phyloP scores from a whole-genome alignment of 2,329 filamentous ascomycete species.

The Tolypocladium guangdongense region DNA sequence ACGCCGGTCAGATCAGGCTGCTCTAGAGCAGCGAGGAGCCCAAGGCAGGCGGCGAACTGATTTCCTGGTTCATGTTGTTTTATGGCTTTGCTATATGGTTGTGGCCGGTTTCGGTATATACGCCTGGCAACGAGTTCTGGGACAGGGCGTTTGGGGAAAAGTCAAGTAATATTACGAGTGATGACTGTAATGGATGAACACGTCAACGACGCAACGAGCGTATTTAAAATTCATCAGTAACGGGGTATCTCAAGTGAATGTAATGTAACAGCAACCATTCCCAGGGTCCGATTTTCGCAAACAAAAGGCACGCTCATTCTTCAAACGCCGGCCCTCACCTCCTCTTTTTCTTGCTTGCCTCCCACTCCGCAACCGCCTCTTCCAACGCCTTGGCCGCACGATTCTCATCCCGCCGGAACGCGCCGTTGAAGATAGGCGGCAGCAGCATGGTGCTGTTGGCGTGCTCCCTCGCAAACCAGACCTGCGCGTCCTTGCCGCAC shows the following conservation, averaged over 20 bases:
- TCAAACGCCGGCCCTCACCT: conserved; percentile 18
- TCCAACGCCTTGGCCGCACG: conserved; percentile 44
- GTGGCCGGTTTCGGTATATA: background rate
- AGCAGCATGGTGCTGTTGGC: conserved; percentile 60
- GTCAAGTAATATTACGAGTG: background rate
- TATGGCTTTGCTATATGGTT: conserved; percentile 1
- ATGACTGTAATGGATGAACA: background rate
- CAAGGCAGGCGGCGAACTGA: background rate
- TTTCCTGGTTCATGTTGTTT: background rate
- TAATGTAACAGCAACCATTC: background rate
- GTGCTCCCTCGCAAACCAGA: conserved; percentile 68
- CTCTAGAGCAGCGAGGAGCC: background rate
- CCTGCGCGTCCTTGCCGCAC: conserved; percentile 54
- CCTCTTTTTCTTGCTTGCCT: conserved; percentile 35
- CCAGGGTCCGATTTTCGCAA: background rate
- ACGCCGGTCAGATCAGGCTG: background rate
- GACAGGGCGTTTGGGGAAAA: background rate
- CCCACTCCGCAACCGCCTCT: conserved; percentile 37
- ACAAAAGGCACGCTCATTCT: conserved; percentile 3
- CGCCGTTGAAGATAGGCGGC: conserved; percentile 49
- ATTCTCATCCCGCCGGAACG: conserved; percentile 48
- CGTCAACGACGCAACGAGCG: background rate
- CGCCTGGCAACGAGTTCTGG: background rate
- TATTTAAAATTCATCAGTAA: background rate
- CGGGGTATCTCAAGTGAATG: conserved; percentile 17